phyloP scores from a whole-genome alignment of 2,329 filamentous ascomycete genomes.

The Trichophyton benhamiae region DNA sequence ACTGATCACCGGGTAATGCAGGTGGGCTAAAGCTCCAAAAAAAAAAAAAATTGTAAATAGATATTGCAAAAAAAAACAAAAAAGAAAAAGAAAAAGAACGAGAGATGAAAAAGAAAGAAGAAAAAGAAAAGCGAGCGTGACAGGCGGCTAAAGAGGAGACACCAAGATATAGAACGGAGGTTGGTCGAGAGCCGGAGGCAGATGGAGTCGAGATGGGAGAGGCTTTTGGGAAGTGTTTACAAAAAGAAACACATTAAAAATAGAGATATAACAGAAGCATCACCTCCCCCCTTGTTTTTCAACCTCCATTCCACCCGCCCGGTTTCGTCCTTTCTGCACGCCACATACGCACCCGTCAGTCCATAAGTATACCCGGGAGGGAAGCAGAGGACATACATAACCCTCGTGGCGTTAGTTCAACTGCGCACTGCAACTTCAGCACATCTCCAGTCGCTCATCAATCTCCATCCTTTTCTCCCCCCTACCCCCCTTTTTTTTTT shows the following conservation, averaged over 20 bases:
- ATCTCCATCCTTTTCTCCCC: neutral
- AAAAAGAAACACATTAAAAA: conserved; percentile 3
- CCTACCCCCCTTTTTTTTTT: neutral
- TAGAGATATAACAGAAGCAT: neutral
- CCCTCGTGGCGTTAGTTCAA: neutral
- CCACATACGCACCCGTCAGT: neutral
- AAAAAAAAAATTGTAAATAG: neutral
- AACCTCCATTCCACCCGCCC: neutral
- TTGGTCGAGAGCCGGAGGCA: neutral
- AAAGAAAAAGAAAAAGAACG: neutral
- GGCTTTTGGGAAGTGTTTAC: no score
- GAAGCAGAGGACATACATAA: neutral
- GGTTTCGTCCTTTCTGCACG: neutral
- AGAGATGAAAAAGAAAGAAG: neutral
- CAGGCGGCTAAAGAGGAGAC: conserved; percentile 4
- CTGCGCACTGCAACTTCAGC: neutral
- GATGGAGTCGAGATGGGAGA: neutral
- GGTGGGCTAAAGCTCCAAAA: neutral
- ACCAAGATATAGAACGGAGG: neutral
- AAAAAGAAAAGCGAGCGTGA: conserved; percentile 2
- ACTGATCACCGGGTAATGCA: conserved; percentile 2
- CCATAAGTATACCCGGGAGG: neutral
- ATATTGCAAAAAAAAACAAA: neutral
- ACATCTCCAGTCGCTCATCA: neutral
- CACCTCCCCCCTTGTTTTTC: neutral